Evolutionary conservation across 345 rosid species (phyloP).

Genomic region (Aethionema arabicum): DNA sequence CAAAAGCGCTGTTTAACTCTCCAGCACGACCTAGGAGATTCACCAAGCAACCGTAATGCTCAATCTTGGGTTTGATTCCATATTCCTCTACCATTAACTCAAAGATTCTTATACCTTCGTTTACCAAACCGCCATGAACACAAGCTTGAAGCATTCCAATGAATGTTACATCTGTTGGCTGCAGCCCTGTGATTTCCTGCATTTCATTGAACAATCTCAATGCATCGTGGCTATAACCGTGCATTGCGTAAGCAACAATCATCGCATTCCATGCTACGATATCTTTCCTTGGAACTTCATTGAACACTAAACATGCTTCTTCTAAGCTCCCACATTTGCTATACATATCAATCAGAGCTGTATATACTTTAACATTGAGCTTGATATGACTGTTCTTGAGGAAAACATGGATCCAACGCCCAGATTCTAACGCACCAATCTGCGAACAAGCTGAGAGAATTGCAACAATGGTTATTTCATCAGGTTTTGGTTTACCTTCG

Average conservation of each 20-base stretch:
- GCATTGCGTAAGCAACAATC: slow-evolving; percentile 66
- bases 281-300: slow-evolving; percentile 42
- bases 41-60: slow-evolving; percentile 81
- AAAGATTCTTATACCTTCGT: slow-evolving; percentile 57
- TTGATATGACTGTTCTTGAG: slow-evolving; percentile 41
- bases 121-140: slow-evolving; percentile 67
- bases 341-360: slow-evolving; percentile 75
- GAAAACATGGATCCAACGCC: slow-evolving; percentile 72
- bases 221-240: slow-evolving; percentile 58
- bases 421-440: slow-evolving; percentile 68
- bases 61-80: slow-evolving; percentile 65
- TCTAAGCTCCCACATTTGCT: slow-evolving; percentile 77
- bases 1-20: slow-evolving; percentile 51
- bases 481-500: slow-evolving; percentile 43
- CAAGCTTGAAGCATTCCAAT: slow-evolving; percentile 64
- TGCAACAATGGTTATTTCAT: slow-evolving; percentile 56
- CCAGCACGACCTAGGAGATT: slow-evolving; percentile 72
- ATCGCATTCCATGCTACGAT: slow-evolving; percentile 69
- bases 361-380: slow-evolving; percentile 57
- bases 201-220: slow-evolving; percentile 51
- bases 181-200: slow-evolving; percentile 37
- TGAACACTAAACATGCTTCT: slow-evolving; percentile 57
- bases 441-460: slow-evolving; percentile 74
- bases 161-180: slow-evolving; percentile 61
- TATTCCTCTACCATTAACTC: slow-evolving; percentile 49